Evolutionary conservation across 2,329 filamentous ascomycete genomes (phyloP), one percentile per base, ranked within the genome.

Genomic region (Apiospora pterosperma): DNA sequence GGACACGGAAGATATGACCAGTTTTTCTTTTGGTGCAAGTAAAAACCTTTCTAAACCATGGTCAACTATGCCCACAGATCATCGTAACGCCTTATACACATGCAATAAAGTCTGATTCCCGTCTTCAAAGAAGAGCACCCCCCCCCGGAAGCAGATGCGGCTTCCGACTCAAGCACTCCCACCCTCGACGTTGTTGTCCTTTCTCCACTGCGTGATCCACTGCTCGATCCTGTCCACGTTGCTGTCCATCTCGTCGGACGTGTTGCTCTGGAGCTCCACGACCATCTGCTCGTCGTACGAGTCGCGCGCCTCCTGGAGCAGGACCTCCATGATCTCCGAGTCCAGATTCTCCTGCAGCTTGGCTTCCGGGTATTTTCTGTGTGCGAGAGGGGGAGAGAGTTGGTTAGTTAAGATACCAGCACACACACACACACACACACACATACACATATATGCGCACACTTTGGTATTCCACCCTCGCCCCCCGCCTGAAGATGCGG

Each of bases 331-430:
- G 75, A 99, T 98, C 81, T 99, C 96, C 36, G 92, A 91, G 77
- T 99, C 96, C 66, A 99, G 82, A 75, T 99, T 99, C 78, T 98
- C 96, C 77, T 98, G 92, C 52, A 99, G 82, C 78, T 99, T 99
- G 67, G 86, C 84, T 74, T 96, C 92, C 67, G 87, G 84, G 77
- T 97, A 97, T 67, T 92, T 91, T 69, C 91, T 92, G 42, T 25
- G 23, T 19, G 28, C n/a, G 34, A 31, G 4, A 11, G 44, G 25
- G 16, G 5, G 12, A 52, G 44, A 31, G 3, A 44, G 11, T 11
- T 25, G 36, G 14, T 19, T 16, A n/a, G 8, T 60, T 36, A 12
- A 28, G 16, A 36, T 60, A 16, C 14, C 23, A 6, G 14, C n/a
- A 28, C n/a, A 16, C n/a, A 21, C 31, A 12, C 11, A 61, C 8